A percentile compares a stretch with the other conserved stretches of the same genome.
Evolutionary conservation across 2,329 filamentous ascomycete species (phyloP).

Genomic region (Neoscytalidium dimidiatum): DNA sequence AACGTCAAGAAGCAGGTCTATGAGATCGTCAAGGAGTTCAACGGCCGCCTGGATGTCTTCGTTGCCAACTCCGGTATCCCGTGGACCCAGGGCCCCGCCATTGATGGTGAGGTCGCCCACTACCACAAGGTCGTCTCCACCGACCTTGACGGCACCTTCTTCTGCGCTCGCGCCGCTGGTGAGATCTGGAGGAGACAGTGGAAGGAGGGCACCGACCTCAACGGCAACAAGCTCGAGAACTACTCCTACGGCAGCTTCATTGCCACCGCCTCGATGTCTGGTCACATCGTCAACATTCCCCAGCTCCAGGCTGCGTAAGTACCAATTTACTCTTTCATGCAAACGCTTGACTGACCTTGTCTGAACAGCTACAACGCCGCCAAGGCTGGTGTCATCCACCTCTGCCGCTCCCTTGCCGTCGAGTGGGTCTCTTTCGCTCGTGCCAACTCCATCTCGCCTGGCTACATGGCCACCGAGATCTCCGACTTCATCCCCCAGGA

Average conservation of each 20-base stretch:
- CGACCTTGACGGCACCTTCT: constrained; percentile 85
- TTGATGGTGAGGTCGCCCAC: constrained; percentile 71
- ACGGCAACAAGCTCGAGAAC: constrained; percentile 22
- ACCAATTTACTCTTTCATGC: neutral
- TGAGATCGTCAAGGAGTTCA: constrained; percentile 68
- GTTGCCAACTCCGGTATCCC: constrained; percentile 68
- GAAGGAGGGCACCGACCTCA: constrained; percentile 20
- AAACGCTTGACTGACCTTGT: neutral
- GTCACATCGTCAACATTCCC: constrained; percentile 81
- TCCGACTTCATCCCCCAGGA: constrained; percentile 68
- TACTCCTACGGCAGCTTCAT: constrained; percentile 56
- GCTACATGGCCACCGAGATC: constrained; percentile 68
- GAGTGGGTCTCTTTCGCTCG: constrained; percentile 71
- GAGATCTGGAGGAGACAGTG: constrained; percentile 22
- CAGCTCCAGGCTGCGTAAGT: constrained; percentile 57
- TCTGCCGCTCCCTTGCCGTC: constrained; percentile 65
- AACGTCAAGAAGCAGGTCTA: constrained; percentile 59
- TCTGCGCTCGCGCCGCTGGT: constrained; percentile 86
- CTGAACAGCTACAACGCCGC: constrained; percentile 43
- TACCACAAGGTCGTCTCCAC: constrained; percentile 78
- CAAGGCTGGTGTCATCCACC: constrained; percentile 68
- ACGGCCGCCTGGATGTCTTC: constrained; percentile 67
- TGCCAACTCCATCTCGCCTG: constrained; percentile 68
- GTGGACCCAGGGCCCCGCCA: constrained; percentile 64
- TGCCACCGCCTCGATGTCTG: constrained; percentile 75